Evolutionary conservation across 768 basidiomycete species (phyloP), one percentile per base, ranked within the genome.

Genomic region (Boletus reticulatus): DNA sequence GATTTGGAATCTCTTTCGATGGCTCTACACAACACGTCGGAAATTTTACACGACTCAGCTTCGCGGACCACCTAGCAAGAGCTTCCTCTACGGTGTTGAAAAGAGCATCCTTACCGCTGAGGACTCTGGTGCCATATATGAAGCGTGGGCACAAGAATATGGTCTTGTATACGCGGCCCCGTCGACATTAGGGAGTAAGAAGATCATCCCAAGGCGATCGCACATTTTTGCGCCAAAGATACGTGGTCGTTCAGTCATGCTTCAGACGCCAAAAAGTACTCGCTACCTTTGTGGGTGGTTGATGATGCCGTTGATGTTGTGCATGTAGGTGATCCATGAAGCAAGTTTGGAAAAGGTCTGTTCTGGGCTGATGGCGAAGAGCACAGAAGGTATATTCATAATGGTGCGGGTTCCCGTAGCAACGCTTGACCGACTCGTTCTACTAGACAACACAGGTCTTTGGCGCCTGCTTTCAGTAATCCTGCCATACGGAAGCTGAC

Each of bases 241-340:
- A 31, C 45, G 0, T 51, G 64, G 10, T 72, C 69, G 0, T 84
- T 84, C 56, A 62, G 76, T 0, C 76, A 76, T 41, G 74, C 74
- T 0, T 67, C 66, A 4, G 60, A 76, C 27, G 56, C 66, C 4
- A 73, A 67, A 38, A 43, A 60, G 2, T 70, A 77, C 24, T 79
- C 6, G 75, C 75, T 22, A n/a, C 0, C n/a, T 12, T 12, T 11
- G 52, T 60, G 29, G 20, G 62, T 38, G 11, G 2, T 22, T 31
- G 17, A 34, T 51, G 29, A 17, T 7, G 8, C 24, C 24, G 17
- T 6, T 7, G 1, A 24, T 24, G 24, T 43, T 11, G 24, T 12
- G 1, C 48, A 32, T 34, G 24, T 4, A 24, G 24, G n/a, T 38
- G 29, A 48, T 34, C 19, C 12, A 17, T 20, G 12, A 4, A 17